Evolutionary conservation across 2,329 filamentous ascomycete species (phyloP), one percentile per base, ranked within the genome.

Genomic region (Teratosphaeria epicoccoides): DNA sequence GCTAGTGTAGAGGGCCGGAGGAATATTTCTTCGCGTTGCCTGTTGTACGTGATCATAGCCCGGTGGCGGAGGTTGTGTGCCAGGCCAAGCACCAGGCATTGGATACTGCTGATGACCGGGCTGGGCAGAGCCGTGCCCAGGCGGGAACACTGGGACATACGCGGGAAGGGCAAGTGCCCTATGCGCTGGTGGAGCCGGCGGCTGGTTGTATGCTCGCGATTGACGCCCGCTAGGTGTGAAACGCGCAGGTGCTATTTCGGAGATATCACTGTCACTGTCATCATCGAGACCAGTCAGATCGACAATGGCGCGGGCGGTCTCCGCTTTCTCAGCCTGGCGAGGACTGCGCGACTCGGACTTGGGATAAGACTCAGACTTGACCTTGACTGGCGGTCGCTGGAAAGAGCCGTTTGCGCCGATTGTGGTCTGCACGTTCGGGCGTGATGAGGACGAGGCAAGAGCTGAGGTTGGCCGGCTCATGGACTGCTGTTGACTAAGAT

Each of bases 251-350:
- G 49, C 47, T 23, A 66, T 62, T 46, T 64, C 63, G 23, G 52
- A 43, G 12, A 61, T 46, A 17, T 65, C 62, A 9, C 65, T 63
- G n/a, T 40, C 33, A 17, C 33, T 40, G 20, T 61, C 57, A 11
- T 65, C 65, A 51, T 63, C 64, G 49, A 55, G 58, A 29, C 52
- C 55, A 26, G 65, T 67, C 37, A 67, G 61, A 46, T 67, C 65
- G 11, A 67, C 58, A 10, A 66, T 51, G n/a, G 54, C 43, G 24
- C 51, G 40, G 5, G 53, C 37, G 17, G 53, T 52, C 9, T 51
- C 55, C 4, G 53, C 53, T 22, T 55, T 53, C 40, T 55, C 51
- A 22, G 51, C 47, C 20, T 57, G 45, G 40, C 56, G 52, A 20
- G 54, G 61, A 9, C 33, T 43, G 46, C 50, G 48, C 7, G 49